Base-by-base conservation (phyloP, 768 basidiomycete species). In the Pleurotus citrinopileatus region DNA sequence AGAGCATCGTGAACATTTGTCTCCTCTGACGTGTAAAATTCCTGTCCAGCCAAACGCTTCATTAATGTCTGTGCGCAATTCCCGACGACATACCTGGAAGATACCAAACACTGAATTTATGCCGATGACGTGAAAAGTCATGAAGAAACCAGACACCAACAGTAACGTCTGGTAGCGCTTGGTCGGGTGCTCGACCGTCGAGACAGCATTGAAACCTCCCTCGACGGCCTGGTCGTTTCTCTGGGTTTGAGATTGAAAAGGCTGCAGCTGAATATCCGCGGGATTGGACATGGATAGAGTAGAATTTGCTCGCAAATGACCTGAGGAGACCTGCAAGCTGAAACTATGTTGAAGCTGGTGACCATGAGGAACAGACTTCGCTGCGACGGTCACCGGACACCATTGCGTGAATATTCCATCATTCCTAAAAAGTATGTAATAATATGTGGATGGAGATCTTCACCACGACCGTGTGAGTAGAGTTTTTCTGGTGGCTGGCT, bases 51-150 rank as follows among this genome's bases (percentile, higher is more conserved):
- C 13, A 25, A 19, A 40, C 9, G 13, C 17, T 13, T 20, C 42
- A 25, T 25, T 6, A 13, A 27, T 20, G 22, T 27, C 3, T 17
- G 20, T 4, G 19, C 29, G 28, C 2, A n/a, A n/a, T 27, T 32
- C n/a, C 4, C 10, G n/a, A 34, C 15, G 42, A 52, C 63, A 29
- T 13, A 71, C 75, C 67, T 78, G 74, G 57, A 76, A 76, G 34
- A 78, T 68, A 44, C 74, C 75, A 48, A 70, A 76, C 6, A 70
- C 66, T 20, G 67, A 69, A 54, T 73, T 76, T 28, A 72, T 71
- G 0, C 76, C 76, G 46, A 76, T 76, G 29, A 74, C 68, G 51
- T 77, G 75, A 54, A 75, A 75, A 15, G 67, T 74, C 71, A 76
- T 76, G 47, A 73, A 59, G 43, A 76, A 78, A 1, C 74, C 75